These are phyloP conservation scores for Trichosporon sp. DNA, from an alignment of 1,284 basidiomycete species.

Conservation along the genomic window DNA sequence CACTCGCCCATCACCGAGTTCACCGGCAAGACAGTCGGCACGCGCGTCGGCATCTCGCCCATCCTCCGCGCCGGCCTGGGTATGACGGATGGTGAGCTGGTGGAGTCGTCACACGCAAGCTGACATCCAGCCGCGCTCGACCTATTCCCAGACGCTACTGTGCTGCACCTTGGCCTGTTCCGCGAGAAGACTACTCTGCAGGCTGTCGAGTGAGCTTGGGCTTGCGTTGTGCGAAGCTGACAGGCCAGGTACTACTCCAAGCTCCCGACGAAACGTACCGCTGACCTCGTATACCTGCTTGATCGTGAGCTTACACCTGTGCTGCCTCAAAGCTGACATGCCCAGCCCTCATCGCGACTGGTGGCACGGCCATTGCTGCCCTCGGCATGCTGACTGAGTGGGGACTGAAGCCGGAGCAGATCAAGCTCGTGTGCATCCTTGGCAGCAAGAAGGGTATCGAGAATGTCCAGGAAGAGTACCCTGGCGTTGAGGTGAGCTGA, in stretches of 20 bases:
- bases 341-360: constrained; percentile 76
- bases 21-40: constrained; percentile 45
- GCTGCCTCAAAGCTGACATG: background rate
- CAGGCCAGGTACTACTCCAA: constrained; percentile 74
- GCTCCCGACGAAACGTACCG: constrained; percentile 67
- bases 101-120: background rate
- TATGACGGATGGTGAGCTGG: constrained; percentile 69
- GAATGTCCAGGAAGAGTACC: constrained; percentile 62
- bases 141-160: constrained; percentile 77
- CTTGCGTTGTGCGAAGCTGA: background rate
- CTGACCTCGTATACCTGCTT: constrained; percentile 77
- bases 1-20: constrained; percentile 47
- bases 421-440: constrained; percentile 79
- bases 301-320: constrained; percentile 54
- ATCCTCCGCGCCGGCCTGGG: constrained; percentile 88
- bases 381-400: constrained; percentile 77
- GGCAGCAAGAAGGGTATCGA: constrained; percentile 70
- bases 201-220: constrained; percentile 72
- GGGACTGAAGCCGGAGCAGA: constrained; percentile 61
- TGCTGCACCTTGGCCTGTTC: constrained; percentile 85
- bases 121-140: constrained; percentile 55
- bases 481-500: constrained; percentile 66
- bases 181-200: constrained; percentile 83
- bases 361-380: constrained; percentile 84
- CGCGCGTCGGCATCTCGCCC: constrained; percentile 77